These are phyloP conservation scores for Vicia faba DNA, from an alignment of 306 rosid genomes.

Conservation along the genomic window DNA sequence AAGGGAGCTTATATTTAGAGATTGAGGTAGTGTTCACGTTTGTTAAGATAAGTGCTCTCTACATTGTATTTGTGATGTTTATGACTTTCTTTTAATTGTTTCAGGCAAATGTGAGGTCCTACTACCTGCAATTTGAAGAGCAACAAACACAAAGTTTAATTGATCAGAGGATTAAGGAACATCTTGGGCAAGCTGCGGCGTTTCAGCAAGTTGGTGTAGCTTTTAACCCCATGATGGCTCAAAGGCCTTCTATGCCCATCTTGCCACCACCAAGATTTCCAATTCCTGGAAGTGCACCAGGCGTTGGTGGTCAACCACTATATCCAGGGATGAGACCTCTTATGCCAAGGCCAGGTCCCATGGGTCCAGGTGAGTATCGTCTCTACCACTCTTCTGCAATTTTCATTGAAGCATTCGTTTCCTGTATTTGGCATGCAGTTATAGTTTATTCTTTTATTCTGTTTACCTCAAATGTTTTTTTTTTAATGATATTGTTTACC, in stretches of 20 bases:
- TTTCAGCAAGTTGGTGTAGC: conserved; percentile 93
- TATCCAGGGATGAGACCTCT: conserved; percentile 77
- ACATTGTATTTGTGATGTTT: neutral
- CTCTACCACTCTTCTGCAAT: neutral
- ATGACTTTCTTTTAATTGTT: neutral
- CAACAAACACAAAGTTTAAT: conserved; percentile 94
- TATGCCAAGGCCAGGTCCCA: conserved; percentile 79
- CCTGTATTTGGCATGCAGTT: conserved; percentile 7
- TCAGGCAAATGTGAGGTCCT: conserved; percentile 85
- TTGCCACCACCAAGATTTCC: conserved; percentile 73
- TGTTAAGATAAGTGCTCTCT: neutral
- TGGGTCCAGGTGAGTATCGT: conserved; percentile 64
- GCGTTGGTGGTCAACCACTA: conserved; percentile 57
- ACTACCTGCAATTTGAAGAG: conserved; percentile 96
- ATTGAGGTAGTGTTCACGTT: neutral
- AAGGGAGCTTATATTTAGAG: neutral
- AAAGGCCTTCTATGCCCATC: conserved; percentile 45
- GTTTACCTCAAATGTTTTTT: neutral
- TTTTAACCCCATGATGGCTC: conserved; percentile 65
- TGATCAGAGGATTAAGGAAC: conserved; percentile 96
- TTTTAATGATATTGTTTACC: neutral
- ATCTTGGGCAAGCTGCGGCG: conserved; percentile 92
- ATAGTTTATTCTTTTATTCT: conserved; percentile 2
- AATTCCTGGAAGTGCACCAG: conserved; percentile 54
- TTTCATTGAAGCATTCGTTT: conserved; percentile 10